Conservation (phyloP, 106 monocot genomes). For the Vanilla planifolia region DNA sequence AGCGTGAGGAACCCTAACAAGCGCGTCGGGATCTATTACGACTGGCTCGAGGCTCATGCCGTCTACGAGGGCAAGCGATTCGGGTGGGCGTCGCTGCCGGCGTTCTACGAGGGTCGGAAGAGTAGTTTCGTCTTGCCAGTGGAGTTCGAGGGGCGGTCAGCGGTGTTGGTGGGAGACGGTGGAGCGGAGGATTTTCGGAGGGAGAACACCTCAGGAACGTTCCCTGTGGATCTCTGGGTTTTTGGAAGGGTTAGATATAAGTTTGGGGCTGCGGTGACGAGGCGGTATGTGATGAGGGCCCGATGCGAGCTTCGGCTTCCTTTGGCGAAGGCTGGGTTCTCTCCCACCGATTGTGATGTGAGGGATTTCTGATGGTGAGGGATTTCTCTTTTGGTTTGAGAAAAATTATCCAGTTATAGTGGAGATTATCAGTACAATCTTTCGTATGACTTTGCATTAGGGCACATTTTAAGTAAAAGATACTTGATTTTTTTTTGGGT, state of each 20-base stretch:
- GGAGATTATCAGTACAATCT: too few species aligned
- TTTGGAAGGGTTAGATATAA: slow-evolving; percentile 2
- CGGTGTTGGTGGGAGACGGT: background rate
- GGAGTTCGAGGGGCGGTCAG: background rate
- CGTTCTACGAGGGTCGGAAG: slow-evolving; percentile 10
- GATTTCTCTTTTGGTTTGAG: too few species aligned
- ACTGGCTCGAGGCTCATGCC: slow-evolving; percentile 27
- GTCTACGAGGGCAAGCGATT: slow-evolving; percentile 23
- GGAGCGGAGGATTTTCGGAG: background rate
- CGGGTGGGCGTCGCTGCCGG: slow-evolving; percentile 7
- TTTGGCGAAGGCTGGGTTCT: background rate
- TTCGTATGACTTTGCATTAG: too few species aligned
- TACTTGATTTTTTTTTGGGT: too few species aligned
- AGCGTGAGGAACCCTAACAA: slow-evolving; percentile 52
- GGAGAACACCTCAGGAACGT: background rate
- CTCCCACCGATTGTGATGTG: background rate
- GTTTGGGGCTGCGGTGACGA: slow-evolving; percentile 2
- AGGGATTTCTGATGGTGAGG: background rate
- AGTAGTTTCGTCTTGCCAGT: background rate
- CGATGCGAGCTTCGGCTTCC: background rate
- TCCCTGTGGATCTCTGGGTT: background rate
- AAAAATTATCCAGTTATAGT: too few species aligned
- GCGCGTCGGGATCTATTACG: slow-evolving; percentile 34
- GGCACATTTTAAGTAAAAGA: too few species aligned
- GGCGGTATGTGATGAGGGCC: background rate